Conservation (phyloP, 768 basidiomycete genomes). For the Russula earlei region DNA sequence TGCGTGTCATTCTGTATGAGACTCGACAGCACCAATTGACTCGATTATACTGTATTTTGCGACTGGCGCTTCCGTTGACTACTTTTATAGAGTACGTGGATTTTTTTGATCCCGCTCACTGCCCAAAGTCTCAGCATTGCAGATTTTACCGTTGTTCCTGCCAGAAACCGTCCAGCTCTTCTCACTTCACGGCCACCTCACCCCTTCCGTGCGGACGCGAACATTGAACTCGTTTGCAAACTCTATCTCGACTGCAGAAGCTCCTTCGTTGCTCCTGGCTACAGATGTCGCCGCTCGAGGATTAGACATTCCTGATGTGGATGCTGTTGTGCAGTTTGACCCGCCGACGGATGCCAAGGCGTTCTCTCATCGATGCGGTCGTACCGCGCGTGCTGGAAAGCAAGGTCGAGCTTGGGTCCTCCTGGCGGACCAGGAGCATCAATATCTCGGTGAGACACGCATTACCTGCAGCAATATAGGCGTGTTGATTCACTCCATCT, state of each 20-base stretch:
- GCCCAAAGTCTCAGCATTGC: neutral
- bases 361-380: slow-evolving; percentile 90
- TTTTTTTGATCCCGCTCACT: neutral
- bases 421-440: slow-evolving; percentile 66
- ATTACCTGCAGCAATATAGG: neutral
- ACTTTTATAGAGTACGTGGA: slow-evolving; percentile 75
- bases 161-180: slow-evolving; percentile 41
- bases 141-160: slow-evolving; percentile 66
- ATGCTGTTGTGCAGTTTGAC: slow-evolving; percentile 92
- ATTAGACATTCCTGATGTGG: slow-evolving; percentile 91
- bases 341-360: slow-evolving; percentile 93
- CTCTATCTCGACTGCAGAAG: slow-evolving; percentile 46
- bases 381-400: slow-evolving; percentile 88
- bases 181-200: slow-evolving; percentile 81
- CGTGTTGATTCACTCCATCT: neutral
- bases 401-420: slow-evolving; percentile 80
- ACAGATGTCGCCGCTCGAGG: slow-evolving; percentile 97
- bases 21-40: slow-evolving; percentile 47
- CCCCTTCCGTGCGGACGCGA: slow-evolving; percentile 69
- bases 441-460: slow-evolving; percentile 65
- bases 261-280: slow-evolving; percentile 78
- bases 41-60: slow-evolving; percentile 93
- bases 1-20: slow-evolving; percentile 66
- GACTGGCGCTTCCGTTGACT: slow-evolving; percentile 96
- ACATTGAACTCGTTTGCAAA: slow-evolving; percentile 65